Evolutionary conservation across 306 rosid genomes (phyloP).

Genomic region (Elaeagnus macrophylla): DNA sequence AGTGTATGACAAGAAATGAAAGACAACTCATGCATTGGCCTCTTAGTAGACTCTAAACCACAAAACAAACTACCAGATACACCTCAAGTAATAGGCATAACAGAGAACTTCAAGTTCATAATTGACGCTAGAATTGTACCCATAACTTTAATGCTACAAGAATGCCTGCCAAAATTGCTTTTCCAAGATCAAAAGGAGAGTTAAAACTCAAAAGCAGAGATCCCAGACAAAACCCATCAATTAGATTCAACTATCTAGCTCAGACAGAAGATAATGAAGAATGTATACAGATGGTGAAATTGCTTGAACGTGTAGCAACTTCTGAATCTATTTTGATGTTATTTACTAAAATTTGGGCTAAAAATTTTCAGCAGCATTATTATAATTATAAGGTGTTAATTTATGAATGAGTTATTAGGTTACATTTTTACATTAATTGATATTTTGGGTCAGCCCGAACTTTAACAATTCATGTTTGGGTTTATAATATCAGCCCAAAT

Average conservation of each 20-base stretch:
- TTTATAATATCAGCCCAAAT: too few relatives aligned
- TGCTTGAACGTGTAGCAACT: constrained; percentile 42
- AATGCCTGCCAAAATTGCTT: constrained; percentile 55
- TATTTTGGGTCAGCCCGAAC: too few relatives aligned
- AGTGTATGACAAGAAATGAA: constrained; percentile 59
- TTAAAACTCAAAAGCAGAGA: constrained; percentile 46
- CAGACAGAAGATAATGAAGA: constrained; percentile 32
- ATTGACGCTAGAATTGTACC: constrained; percentile 55
- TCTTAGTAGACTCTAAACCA: constrained; percentile 41
- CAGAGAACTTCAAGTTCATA: constrained; percentile 45
- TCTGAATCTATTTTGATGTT: constrained; percentile 45
- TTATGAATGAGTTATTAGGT: too few relatives aligned
- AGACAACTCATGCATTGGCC: constrained; percentile 59
- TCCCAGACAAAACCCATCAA: constrained; percentile 57
- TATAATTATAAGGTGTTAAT: too few relatives aligned
- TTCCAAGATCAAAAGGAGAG: constrained; percentile 47
- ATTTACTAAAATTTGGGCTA: too few relatives aligned
- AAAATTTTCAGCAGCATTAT: too few relatives aligned
- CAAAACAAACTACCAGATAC: constrained; percentile 51
- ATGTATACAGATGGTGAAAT: constrained; percentile 41
- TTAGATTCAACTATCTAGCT: constrained; percentile 59
- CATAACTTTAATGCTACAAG: constrained; percentile 33
- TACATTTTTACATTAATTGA: too few relatives aligned
- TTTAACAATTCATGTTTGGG: too few relatives aligned
- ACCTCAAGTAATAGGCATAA: constrained; percentile 55